phyloP scores from a whole-genome alignment of 495 filamentous ascomycete species.

The Trichoderma asperelloides region DNA sequence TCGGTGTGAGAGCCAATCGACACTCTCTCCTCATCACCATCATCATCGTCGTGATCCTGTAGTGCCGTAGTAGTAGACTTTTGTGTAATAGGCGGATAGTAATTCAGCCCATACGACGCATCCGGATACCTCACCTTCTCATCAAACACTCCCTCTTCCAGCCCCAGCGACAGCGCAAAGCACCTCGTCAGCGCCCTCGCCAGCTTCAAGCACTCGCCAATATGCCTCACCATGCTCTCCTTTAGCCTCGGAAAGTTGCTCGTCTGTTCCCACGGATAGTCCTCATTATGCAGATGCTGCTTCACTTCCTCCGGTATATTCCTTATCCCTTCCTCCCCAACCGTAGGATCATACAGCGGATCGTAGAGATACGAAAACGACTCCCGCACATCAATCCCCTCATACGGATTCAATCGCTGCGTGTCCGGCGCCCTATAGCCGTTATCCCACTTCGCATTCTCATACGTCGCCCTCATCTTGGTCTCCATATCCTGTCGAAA shows the following conservation, averaged over 20 bases:
- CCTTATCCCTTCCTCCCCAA: slow-evolving; percentile 20
- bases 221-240: slow-evolving; percentile 34
- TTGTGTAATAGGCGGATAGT: slow-evolving; percentile 19
- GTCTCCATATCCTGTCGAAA: slow-evolving; percentile 33
- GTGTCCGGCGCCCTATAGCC: slow-evolving; percentile 22
- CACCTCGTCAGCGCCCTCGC: slow-evolving; percentile 36
- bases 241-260: slow-evolving; percentile 28
- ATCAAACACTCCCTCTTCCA: slow-evolving; percentile 43
- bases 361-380: slow-evolving; percentile 37
- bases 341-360: slow-evolving; percentile 34
- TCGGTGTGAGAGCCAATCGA: slow-evolving; percentile 53
- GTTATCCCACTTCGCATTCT: slow-evolving; percentile 22
- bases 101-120: slow-evolving; percentile 22
- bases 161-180: slow-evolving; percentile 41
- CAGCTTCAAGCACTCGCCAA: slow-evolving; percentile 34
- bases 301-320: slow-evolving; percentile 28
- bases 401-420: slow-evolving; percentile 28
- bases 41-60: not conserved
- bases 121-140: slow-evolving; percentile 38
- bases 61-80: not conserved
- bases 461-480: slow-evolving; percentile 28
- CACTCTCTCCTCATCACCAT: slow-evolving; percentile 10
- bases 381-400: slow-evolving; percentile 31
- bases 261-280: slow-evolving; percentile 40
- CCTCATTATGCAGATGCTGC: slow-evolving; percentile 30